Evolutionary conservation across 164 flowering plant species (phyloP).

Genomic region (Sedum album): DNA sequence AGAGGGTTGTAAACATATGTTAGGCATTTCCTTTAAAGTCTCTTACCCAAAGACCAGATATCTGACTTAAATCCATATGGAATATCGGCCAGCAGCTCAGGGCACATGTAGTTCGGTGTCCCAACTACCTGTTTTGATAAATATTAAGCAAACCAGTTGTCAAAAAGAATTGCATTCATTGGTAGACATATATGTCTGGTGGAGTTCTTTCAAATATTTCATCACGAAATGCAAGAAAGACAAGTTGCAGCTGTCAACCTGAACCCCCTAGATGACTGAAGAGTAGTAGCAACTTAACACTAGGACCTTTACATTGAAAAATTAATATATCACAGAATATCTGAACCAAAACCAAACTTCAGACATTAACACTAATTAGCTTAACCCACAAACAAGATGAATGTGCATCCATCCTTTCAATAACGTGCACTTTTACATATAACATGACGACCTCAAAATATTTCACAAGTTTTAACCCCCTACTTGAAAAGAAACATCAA

Average conservation of each 20-base stretch:
- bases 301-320: not conserved
- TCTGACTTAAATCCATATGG: constrained; percentile 99
- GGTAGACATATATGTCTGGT: too few species aligned
- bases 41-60: constrained; percentile 94
- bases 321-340: not conserved
- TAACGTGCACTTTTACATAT: not conserved
- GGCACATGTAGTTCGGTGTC: constrained; percentile 99
- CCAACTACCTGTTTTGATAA: constrained; percentile 71
- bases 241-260: not conserved
- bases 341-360: not conserved
- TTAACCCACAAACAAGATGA: not conserved
- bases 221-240: not conserved
- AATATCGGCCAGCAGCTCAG: constrained; percentile 96
- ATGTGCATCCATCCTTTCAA: not conserved
- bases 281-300: not conserved
- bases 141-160: not conserved
- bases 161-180: too few species aligned
- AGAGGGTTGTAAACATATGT: not conserved
- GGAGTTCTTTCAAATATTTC: not conserved
- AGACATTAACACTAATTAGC: not conserved
- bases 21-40: not conserved
- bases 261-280: not conserved
- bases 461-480: not conserved
- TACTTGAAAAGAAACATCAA: not conserved
- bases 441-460: not conserved